Evolutionary conservation across 164 flowering plant species (phyloP).

Genomic region (Magnolia officinalis): DNA sequence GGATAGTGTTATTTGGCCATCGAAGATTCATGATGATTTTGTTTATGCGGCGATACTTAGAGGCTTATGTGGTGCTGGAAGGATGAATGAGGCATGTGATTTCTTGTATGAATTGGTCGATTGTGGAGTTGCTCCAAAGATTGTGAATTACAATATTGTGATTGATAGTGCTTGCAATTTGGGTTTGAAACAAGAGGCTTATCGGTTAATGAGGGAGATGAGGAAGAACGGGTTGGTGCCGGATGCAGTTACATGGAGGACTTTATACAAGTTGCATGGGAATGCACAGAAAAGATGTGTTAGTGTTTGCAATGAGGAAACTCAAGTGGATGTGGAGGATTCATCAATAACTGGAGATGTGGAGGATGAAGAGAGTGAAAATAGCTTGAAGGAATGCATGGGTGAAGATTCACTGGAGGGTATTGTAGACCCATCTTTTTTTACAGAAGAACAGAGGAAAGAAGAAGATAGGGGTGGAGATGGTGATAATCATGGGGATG

Average conservation of each 20-base stretch:
- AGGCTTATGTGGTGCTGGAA: constrained; percentile 68
- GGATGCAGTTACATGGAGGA: constrained; percentile 93
- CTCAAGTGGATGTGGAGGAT: constrained; percentile 6
- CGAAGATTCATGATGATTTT: constrained; percentile 68
- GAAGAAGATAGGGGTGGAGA: neutral
- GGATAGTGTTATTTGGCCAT: constrained; percentile 85
- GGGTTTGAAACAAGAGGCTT: constrained; percentile 72
- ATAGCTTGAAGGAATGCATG: neutral
- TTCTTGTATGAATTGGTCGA: constrained; percentile 83
- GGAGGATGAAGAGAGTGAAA: neutral
- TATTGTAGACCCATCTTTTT: neutral
- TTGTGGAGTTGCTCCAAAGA: constrained; percentile 62
- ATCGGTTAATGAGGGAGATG: constrained; percentile 75
- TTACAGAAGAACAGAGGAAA: neutral
- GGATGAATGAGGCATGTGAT: constrained; percentile 65
- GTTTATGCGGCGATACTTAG: constrained; percentile 82
- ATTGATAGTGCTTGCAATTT: constrained; percentile 64
- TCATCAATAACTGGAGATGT: neutral
- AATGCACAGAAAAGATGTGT: constrained; percentile 13
- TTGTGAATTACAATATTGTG: constrained; percentile 68
- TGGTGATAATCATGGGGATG: neutral
- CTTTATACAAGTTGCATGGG: constrained; percentile 64
- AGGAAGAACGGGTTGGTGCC: constrained; percentile 69
- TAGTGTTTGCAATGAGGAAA: constrained; percentile 3
- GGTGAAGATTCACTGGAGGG: neutral